Base-by-base conservation (phyloP, 345 rosid species). In the Aquilaria sinensis region DNA sequence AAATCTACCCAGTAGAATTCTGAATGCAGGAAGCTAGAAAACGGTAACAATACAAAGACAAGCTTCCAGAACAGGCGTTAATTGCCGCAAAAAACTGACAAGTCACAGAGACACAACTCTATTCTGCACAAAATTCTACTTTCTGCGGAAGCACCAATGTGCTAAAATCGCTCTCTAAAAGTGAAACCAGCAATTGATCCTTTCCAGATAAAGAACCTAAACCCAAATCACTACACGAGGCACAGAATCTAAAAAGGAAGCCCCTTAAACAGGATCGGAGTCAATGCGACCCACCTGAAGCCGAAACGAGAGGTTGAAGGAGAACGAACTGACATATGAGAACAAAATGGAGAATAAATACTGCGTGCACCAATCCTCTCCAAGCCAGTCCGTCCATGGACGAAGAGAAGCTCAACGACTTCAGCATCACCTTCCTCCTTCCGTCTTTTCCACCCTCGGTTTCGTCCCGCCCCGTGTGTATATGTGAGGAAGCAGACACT, bases 291-390 rank as follows among this genome's bases (percentile, higher is more conserved):
- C 31, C 67, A 85, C 99, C 97, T 48, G 73, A 77, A 74, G 97
- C 91, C 55, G 89, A 88, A 43, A 94, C 97, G 52, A 90, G 91
- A 60, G 99, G 96, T 59, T 94, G 99, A 50, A 86, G 96, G 64
- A 94, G 83, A 23, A 94, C 80, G 59, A 88, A 74, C 77, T 90
- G 99, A 59, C 96, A 88, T 70, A 78, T 81, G 50, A 90, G 78
- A 57, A 87, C 92, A 31, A 88, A 90, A 75, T 90, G 67, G 31
- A 88, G 88, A 2, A 94, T 79, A 60, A 90, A 80, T 46, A 77
- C 50, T 2, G 95, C 64, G 70, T 71, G 83, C 0, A 73, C 74
- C 69, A 80, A 47, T 66, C 96, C 99, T 68, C 83, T 85, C 91
- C 95, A 90, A 14, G 88, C 94, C 76, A 86, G 62, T 13, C 77